Evolutionary conservation across 495 filamentous ascomycete species (phyloP).

Genomic region (Xylaria venustula): DNA sequence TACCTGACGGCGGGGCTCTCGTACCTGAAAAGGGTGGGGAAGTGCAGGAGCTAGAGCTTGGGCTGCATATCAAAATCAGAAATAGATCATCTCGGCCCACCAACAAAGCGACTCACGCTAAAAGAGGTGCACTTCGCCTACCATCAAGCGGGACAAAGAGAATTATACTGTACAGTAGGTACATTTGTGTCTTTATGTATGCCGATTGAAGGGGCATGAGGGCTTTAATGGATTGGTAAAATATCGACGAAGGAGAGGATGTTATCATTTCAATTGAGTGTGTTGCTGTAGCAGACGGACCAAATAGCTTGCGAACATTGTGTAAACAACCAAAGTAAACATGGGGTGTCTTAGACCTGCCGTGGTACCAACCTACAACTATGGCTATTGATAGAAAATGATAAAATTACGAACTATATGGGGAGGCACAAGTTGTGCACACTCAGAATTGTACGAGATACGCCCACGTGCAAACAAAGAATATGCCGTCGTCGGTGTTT

Average conservation of each 20-base stretch:
- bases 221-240: too few relatives aligned
- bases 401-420: not conserved
- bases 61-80: constrained; percentile 7
- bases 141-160: not conserved
- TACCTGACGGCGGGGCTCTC: constrained; percentile 4
- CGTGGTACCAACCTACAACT: not conserved
- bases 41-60: not conserved
- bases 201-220: not conserved
- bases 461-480: not conserved
- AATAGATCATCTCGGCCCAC: constrained; percentile 1
- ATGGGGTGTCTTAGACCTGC: constrained; percentile 1
- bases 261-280: not conserved
- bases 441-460: too few relatives aligned
- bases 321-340: not conserved
- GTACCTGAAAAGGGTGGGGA: constrained; percentile 2
- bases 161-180: too few relatives aligned
- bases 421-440: too few relatives aligned
- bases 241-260: not conserved
- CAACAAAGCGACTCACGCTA: not conserved
- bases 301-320: not conserved
- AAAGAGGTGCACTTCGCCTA: not conserved
- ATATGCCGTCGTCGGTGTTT: too few relatives aligned
- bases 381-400: not conserved
- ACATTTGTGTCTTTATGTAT: not conserved
- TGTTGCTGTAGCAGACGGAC: not conserved